A percentile compares a stretch with the other conserved stretches of the same genome.
Evolutionary conservation across 805 yeast species (phyloP).

Genomic region (Candida endomychidarum): DNA sequence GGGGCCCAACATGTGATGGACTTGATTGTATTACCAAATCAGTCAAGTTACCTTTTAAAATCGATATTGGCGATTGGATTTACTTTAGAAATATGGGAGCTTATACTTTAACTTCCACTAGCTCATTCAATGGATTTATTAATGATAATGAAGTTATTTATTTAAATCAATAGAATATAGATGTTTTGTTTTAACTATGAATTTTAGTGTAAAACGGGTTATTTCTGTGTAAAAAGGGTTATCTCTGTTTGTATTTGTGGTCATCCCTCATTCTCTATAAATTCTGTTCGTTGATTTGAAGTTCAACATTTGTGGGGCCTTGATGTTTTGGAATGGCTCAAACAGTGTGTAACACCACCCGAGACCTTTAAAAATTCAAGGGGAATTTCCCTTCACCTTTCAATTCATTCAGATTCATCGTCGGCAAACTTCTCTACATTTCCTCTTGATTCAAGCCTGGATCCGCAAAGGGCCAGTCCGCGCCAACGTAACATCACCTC

Average conservation of each 20-base stretch:
- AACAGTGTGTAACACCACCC: too few relatives aligned
- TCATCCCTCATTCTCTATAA: too few relatives aligned
- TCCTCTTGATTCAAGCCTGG: not conserved
- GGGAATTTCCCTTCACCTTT: too few relatives aligned
- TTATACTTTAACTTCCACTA: conserved; percentile 89
- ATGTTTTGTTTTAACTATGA: conserved; percentile 2
- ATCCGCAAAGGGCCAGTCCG: not conserved
- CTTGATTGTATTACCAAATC: conserved; percentile 73
- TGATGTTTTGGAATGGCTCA: too few relatives aligned
- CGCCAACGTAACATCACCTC: not conserved
- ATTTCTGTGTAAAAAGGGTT: too few relatives aligned
- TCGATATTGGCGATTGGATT: conserved; percentile 89
- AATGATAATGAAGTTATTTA: conserved; percentile 52
- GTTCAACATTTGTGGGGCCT: too few relatives aligned
- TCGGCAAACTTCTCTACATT: not conserved
- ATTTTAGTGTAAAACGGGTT: not conserved
- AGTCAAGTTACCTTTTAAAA: conserved; percentile 54
- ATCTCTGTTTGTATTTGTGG: too few relatives aligned
- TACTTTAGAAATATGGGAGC: conserved; percentile 86
- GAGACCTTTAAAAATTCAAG: too few relatives aligned
- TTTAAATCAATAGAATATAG: conserved; percentile 3
- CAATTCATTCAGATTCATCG: too few relatives aligned
- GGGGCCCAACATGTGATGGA: conserved; percentile 99
- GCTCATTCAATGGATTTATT: conserved; percentile 87
- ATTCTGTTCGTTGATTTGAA: too few relatives aligned